Conservation (phyloP, 2,329 filamentous ascomycete species). For the Dendrostoma leiphaemia region DNA sequence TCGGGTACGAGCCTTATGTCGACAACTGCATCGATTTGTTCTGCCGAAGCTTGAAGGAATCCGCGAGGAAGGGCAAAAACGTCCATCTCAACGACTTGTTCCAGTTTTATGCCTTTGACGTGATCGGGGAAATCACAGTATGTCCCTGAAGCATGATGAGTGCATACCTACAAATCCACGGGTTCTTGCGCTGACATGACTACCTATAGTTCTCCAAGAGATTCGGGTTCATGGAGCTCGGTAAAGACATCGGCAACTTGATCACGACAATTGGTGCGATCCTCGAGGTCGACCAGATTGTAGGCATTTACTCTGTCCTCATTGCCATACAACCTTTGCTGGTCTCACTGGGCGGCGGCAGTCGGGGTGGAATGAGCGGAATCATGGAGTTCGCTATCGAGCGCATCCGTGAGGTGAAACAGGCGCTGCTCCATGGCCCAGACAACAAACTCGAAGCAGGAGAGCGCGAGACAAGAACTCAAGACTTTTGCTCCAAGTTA, state of each 20-base stretch:
- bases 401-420: slow-evolving; percentile 3
- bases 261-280: slow-evolving; percentile 35
- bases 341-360: background rate
- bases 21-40: slow-evolving; percentile 45
- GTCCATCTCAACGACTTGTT: slow-evolving; percentile 42
- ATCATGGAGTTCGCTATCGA: background rate
- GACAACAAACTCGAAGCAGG: background rate
- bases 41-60: slow-evolving; percentile 32
- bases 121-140: slow-evolving; percentile 49
- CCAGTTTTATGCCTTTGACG: slow-evolving; percentile 48
- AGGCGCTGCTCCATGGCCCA: background rate
- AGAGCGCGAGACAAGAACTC: slow-evolving; percentile 15
- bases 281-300: background rate
- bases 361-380: background rate
- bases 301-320: background rate
- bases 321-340: background rate
- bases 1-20: slow-evolving; percentile 47
- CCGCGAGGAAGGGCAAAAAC: slow-evolving; percentile 24
- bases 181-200: slow-evolving; percentile 40
- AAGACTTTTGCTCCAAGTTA: slow-evolving; percentile 41
- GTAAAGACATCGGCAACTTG: slow-evolving; percentile 46
- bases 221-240: slow-evolving; percentile 44
- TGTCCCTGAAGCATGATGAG: background rate
- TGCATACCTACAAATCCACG: too few relatives aligned
- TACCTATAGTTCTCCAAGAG: slow-evolving; percentile 49